phyloP scores from a whole-genome alignment of 306 rosid species.

The Geum urbanum region DNA sequence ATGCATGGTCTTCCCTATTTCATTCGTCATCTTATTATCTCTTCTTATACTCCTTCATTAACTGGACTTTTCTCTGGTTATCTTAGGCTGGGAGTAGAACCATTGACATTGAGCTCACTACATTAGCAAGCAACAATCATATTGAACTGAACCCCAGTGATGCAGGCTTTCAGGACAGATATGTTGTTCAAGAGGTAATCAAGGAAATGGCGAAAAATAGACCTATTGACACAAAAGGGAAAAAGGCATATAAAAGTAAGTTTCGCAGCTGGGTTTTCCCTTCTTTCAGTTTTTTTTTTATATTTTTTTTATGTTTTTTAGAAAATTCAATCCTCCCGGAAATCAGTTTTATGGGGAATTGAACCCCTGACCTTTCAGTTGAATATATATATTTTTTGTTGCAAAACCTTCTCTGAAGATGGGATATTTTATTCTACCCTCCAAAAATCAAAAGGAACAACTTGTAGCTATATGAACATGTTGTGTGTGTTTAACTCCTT shows the following conservation, averaged over 20 bases:
- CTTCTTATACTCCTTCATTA: not conserved
- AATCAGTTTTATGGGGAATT: too few species aligned
- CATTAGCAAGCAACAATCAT: slow-evolving; percentile 78
- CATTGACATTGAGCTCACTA: slow-evolving; percentile 85
- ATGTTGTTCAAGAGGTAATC: slow-evolving; percentile 85
- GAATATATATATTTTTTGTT: not conserved
- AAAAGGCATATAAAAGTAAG: slow-evolving; percentile 72
- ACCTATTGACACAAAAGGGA: slow-evolving; percentile 84
- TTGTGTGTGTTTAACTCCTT: not conserved
- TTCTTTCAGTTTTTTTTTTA: not conserved
- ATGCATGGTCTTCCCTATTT: not conserved
- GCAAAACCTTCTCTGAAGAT: not conserved
- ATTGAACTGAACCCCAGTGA: slow-evolving; percentile 87
- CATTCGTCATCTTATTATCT: not conserved
- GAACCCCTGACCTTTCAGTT: too few species aligned
- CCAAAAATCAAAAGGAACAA: not conserved
- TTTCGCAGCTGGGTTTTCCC: not conserved
- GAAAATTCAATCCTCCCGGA: too few species aligned
- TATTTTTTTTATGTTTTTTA: not conserved
- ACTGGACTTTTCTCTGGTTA: slow-evolving; percentile 7
- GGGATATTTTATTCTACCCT: not conserved
- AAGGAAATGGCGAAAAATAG: slow-evolving; percentile 92
- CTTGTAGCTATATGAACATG: not conserved
- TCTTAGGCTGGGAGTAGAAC: slow-evolving; percentile 89
- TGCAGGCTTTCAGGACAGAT: slow-evolving; percentile 95